Conservation (phyloP, 768 basidiomycete species). For the Mrakia hoshinonis region DNA sequence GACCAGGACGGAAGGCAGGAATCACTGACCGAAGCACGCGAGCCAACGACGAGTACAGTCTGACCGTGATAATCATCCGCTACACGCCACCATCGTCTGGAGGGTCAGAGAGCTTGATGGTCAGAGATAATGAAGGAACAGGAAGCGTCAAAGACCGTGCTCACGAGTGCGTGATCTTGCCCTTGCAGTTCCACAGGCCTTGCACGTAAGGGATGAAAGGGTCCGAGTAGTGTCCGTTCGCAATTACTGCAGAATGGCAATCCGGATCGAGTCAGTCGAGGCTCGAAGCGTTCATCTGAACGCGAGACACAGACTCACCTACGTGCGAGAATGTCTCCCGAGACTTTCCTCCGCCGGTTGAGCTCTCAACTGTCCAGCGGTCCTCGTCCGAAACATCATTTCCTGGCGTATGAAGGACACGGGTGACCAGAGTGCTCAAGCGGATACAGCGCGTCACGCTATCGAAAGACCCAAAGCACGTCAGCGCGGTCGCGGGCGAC, state of each 20-base stretch:
- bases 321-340: constrained; percentile 17
- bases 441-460: constrained; percentile 7
- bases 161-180: constrained; percentile 7
- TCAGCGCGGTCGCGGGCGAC: background rate
- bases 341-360: background rate
- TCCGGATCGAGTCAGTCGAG: too few species aligned
- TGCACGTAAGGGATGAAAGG: constrained; percentile 24
- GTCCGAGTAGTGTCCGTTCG: constrained; percentile 22
- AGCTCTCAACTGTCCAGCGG: constrained; percentile 19
- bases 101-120: background rate
- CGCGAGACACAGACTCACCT: background rate
- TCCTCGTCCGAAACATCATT: background rate
- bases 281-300: too few species aligned
- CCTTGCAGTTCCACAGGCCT: constrained; percentile 16
- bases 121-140: background rate
- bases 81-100: constrained; percentile 20
- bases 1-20: background rate
- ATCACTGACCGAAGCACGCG: constrained; percentile 8
- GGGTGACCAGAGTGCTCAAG: constrained; percentile 2
- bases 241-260: constrained; percentile 20
- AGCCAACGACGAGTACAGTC: constrained; percentile 18
- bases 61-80: constrained; percentile 7
- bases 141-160: background rate
- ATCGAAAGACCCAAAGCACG: background rate
- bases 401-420: constrained; percentile 10